Percentiles rank a stretch among this genome's conserved stretches.
Evolutionary conservation across 2,329 filamentous ascomycete species (phyloP).

Genomic region (Fusarium beomiforme): DNA sequence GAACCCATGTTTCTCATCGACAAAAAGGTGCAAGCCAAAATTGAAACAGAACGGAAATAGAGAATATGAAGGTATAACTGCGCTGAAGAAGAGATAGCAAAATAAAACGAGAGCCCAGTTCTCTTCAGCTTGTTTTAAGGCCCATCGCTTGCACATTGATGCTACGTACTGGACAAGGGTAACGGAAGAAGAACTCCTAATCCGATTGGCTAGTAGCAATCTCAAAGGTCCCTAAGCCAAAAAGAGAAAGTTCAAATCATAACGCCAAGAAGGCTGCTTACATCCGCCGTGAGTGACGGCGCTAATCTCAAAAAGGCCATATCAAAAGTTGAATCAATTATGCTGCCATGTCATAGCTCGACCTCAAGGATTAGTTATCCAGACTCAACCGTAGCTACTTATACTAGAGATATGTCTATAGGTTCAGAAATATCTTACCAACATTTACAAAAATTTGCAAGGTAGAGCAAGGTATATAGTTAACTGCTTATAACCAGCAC

Average conservation of each 20-base stretch:
- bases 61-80: not conserved
- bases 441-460: too few relatives aligned
- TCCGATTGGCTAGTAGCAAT: not conserved
- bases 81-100: too few relatives aligned
- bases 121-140: not conserved
- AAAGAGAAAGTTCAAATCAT: not conserved
- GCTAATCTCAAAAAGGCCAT: too few relatives aligned
- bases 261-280: not conserved
- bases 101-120: not conserved
- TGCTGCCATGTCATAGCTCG: too few relatives aligned
- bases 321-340: too few relatives aligned
- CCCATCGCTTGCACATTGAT: not conserved
- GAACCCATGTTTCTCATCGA: not conserved
- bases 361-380: too few relatives aligned
- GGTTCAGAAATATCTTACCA: too few relatives aligned
- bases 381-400: too few relatives aligned
- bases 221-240: not conserved
- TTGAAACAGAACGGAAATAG: not conserved
- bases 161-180: not conserved
- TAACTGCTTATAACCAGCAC: too few relatives aligned
- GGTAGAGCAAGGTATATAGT: too few relatives aligned
- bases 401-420: too few relatives aligned
- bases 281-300: too few relatives aligned
- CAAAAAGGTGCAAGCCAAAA: not conserved
- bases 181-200: not conserved